Percentiles rank a stretch among this genome's conserved stretches.
These are phyloP conservation scores for Crucihimalaya himalaica DNA, from an alignment of 345 rosid species.

Conservation along the genomic window DNA sequence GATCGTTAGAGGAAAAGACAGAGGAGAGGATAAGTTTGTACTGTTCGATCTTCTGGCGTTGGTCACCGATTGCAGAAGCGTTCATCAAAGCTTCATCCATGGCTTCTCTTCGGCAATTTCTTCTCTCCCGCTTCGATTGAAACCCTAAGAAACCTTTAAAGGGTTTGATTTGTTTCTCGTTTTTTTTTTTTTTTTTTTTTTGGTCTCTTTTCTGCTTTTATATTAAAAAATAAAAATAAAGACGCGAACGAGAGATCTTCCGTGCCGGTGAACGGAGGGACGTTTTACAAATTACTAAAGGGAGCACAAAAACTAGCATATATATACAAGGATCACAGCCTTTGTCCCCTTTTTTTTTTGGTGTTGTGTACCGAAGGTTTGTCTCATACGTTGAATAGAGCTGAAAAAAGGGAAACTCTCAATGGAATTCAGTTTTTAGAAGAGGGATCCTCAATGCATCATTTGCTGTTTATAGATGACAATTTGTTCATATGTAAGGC, in stretches of 20 bases:
- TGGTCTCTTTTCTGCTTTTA: neutral
- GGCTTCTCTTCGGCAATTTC: constrained; percentile 24
- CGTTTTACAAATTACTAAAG: too few relatives aligned
- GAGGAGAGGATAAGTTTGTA: constrained; percentile 87
- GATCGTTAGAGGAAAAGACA: constrained; percentile 81
- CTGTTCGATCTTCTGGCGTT: constrained; percentile 98
- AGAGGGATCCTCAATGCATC: too few relatives aligned
- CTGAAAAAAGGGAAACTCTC: too few relatives aligned
- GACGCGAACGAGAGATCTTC: neutral
- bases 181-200: neutral
- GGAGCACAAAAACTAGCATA: too few relatives aligned
- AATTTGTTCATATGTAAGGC: too few relatives aligned
- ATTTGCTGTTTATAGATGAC: too few relatives aligned
- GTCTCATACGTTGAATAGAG: too few relatives aligned
- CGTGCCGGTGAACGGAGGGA: too few relatives aligned
- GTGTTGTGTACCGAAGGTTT: too few relatives aligned
- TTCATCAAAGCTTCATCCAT: constrained; percentile 80
- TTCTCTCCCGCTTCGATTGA: constrained; percentile 17
- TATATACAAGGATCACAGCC: too few relatives aligned
- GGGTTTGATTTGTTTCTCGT: constrained; percentile 4
- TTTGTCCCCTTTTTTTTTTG: too few relatives aligned
- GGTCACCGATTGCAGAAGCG: constrained; percentile 81
- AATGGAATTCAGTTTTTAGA: too few relatives aligned
- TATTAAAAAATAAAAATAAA: neutral
- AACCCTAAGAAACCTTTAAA: constrained; percentile 34